Base-by-base conservation (phyloP, 768 basidiomycete species). In the Daedaleopsis sinensis region DNA sequence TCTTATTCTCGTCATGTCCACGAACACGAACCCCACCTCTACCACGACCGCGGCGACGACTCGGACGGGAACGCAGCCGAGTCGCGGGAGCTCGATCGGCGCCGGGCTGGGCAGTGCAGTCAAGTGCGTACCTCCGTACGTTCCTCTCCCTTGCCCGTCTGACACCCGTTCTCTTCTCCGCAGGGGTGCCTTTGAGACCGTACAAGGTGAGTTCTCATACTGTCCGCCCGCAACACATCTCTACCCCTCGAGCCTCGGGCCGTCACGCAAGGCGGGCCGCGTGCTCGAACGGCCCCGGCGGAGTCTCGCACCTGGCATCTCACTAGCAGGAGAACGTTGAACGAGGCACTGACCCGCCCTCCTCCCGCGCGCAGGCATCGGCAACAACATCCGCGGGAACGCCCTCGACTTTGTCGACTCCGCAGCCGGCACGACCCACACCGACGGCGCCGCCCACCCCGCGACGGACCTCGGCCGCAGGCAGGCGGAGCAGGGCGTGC, bases 371-470 rank as follows among this genome's bases (percentile, higher is more conserved):
- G 23, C 63, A 67, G 67, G 67, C 7, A 53, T 63, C 36, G 64
- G 67, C 6, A 43, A 68, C 49, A 52, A 18, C 38, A 58, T 68
- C 50, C 64, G 67, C 55, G 64, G 64, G 5, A 63, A 63, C 49
- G 59, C 62, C 13, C 61, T 68, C 62, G 67, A 68, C 57, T 68
- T 68, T 21, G 62, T 62, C 51, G 67, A 68, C 58, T 43, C 64
- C 37, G 62, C 64, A 11, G 64, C 65, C 12, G 67, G 67, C 36
- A 65, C 67, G 8, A 7, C 3, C 27, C 27, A 7, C 27, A 32
- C 3, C 27, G 27, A 7, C 27, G 27, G 39, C n/a, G 39, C 21
- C 8, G 59, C 55, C 7, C 59, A 58, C n/a, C 55, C 62, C 13
- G 67, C 65, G 62, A 62, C 62, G 0, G 67, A 68, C 43, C 44